Evolutionary conservation across 2,329 filamentous ascomycete genomes (phyloP).

Genomic region (Diplodia sapinea): DNA sequence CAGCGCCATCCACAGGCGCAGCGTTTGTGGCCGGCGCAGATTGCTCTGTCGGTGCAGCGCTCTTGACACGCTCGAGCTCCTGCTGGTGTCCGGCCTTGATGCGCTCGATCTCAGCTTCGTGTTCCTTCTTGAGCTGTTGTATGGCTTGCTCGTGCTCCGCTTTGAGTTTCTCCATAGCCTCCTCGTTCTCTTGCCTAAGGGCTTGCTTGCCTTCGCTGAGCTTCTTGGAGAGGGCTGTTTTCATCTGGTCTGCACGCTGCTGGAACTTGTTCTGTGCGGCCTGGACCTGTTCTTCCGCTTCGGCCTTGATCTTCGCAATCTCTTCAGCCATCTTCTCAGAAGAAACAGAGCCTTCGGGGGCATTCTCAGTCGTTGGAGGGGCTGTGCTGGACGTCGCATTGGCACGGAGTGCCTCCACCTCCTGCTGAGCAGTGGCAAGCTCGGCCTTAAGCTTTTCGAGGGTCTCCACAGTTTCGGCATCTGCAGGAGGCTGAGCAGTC

Average conservation of each 20-base stretch:
- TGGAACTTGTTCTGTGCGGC: conserved; percentile 72
- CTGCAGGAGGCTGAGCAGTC: conserved; percentile 10
- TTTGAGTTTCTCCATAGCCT: conserved; percentile 44
- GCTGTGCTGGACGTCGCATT: conserved; percentile 38
- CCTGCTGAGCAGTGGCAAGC: conserved; percentile 52
- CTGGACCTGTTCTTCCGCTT: conserved; percentile 54
- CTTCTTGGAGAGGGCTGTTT: conserved; percentile 69
- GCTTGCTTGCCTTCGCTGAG: conserved; percentile 60
- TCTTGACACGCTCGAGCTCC: conserved; percentile 44
- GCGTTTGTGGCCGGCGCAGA: not conserved
- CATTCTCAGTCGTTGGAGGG: conserved; percentile 18
- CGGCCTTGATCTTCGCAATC: conserved; percentile 45
- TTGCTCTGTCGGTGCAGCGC: not conserved
- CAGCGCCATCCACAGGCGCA: conserved; percentile 12
- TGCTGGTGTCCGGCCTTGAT: conserved; percentile 45
- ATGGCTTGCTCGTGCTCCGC: conserved; percentile 54
- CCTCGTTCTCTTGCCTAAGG: conserved; percentile 51
- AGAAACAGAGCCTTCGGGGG: conserved; percentile 39
- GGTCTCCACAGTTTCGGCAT: conserved; percentile 23
- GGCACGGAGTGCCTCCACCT: conserved; percentile 53
- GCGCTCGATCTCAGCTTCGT: conserved; percentile 42
- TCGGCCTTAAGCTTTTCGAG: conserved; percentile 49
- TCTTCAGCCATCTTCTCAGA: conserved; percentile 58
- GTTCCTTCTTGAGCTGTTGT: conserved; percentile 35
- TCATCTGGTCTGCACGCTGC: conserved; percentile 71